Percentiles rank a stretch among this genome's conserved stretches.
phyloP scores from a whole-genome alignment of 148 eudicot genomes.

The Vaccinium myrtillus region DNA sequence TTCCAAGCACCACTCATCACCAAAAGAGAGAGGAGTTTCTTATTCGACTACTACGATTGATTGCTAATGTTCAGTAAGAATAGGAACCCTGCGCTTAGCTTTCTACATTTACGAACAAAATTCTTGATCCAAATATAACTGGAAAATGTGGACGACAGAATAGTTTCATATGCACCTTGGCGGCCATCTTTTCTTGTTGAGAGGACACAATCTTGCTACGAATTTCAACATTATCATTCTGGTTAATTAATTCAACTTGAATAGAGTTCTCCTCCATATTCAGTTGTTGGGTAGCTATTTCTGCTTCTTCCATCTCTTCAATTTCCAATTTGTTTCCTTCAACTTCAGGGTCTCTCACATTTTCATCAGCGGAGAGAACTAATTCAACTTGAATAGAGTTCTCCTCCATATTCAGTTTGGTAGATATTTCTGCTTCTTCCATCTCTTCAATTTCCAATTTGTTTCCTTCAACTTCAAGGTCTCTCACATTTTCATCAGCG shows the following conservation, averaged over 20 bases:
- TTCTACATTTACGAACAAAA: neutral
- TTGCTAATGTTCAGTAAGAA: neutral
- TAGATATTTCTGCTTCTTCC: slow-evolving; percentile 20
- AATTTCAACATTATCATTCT: slow-evolving; percentile 17
- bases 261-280: slow-evolving; percentile 22
- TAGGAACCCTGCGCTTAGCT: neutral
- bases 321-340: slow-evolving; percentile 19
- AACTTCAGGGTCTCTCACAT: slow-evolving; percentile 6
- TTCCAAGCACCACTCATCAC: neutral
- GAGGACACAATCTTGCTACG: slow-evolving; percentile 16
- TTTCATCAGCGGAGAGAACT: slow-evolving; percentile 20
- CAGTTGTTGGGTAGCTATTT: slow-evolving; percentile 15
- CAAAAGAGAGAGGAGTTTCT: neutral
- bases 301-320: slow-evolving; percentile 17
- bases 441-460: slow-evolving; percentile 15
- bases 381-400: slow-evolving; percentile 18
- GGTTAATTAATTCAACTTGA: slow-evolving; percentile 15
- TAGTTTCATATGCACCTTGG: slow-evolving; percentile 28
- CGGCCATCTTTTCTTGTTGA: slow-evolving; percentile 23
- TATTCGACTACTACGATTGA: neutral
- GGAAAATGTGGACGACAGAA: neutral
- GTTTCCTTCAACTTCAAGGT: slow-evolving; percentile 14
- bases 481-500: slow-evolving; percentile 18
- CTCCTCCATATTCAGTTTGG: slow-evolving; percentile 16
- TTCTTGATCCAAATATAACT: neutral